These are phyloP conservation scores for Candida lessepsii DNA, from an alignment of 805 yeast species.

Conservation along the genomic window DNA sequence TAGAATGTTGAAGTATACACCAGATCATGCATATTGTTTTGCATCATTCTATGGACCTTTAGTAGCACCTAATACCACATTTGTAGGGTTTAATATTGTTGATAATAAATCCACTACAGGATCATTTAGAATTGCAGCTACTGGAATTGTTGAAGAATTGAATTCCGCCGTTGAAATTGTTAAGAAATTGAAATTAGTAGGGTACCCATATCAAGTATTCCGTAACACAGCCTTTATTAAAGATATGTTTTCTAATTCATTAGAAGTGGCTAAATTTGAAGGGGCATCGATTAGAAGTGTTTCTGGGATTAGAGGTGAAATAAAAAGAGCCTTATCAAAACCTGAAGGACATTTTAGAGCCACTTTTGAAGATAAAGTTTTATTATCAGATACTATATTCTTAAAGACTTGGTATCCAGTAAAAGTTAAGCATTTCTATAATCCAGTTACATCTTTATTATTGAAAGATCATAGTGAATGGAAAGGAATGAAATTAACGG, in stretches of 20 bases:
- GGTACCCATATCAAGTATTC: conserved; percentile 90
- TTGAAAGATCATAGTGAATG: conserved; percentile 77
- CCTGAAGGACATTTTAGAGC: conserved; percentile 97
- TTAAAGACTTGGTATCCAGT: conserved; percentile 98
- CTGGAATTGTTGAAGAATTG: conserved; percentile 93
- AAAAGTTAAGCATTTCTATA: conserved; percentile 83
- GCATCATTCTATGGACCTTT: conserved; percentile 97
- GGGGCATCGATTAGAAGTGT: conserved; percentile 97
- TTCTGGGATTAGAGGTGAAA: conserved; percentile 96
- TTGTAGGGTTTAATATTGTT: conserved; percentile 90
- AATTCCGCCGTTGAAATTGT: conserved; percentile 90
- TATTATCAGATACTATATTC: conserved; percentile 86
- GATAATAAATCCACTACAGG: conserved; percentile 83
- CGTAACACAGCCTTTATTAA: conserved; percentile 95
- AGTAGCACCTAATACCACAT: conserved; percentile 96
- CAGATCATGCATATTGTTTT: conserved; percentile 95
- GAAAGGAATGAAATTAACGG: conserved; percentile 96
- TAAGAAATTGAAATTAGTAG: conserved; percentile 91
- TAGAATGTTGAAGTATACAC: conserved; percentile 96
- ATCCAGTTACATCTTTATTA: conserved; percentile 91
- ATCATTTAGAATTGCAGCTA: conserved; percentile 91
- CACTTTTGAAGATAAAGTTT: conserved; percentile 91
- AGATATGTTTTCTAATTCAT: conserved; percentile 89
- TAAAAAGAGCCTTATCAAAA: conserved; percentile 87
- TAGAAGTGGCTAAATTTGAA: conserved; percentile 96